Conservation (phyloP, 257 asterid species). For the Plantago major region DNA sequence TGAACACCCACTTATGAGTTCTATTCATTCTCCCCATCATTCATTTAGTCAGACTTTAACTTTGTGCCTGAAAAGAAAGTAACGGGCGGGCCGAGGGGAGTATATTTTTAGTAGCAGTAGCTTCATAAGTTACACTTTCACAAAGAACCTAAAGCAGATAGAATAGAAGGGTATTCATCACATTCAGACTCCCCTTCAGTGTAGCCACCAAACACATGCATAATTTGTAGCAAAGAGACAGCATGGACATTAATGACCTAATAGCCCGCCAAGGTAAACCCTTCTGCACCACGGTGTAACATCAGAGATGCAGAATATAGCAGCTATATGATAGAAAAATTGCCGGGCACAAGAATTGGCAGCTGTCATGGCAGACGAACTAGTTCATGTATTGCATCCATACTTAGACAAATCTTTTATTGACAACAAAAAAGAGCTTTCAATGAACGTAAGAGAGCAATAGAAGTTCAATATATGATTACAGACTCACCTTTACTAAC, state of each 20-base stretch:
- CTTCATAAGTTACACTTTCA: too few species aligned
- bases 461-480: background rate
- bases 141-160: background rate
- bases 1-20: too few species aligned
- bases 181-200: background rate
- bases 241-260: background rate
- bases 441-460: conserved; percentile 8
- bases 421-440: conserved; percentile 1
- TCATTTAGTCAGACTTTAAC: too few species aligned
- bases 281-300: conserved; percentile 8
- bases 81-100: too few species aligned
- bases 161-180: conserved; percentile 2
- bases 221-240: too few species aligned
- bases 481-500: conserved; percentile 81
- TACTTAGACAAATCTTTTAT: conserved; percentile 1
- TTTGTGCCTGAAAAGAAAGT: too few species aligned
- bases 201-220: too few species aligned
- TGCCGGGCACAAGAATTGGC: conserved; percentile 5
- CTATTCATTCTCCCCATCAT: too few species aligned
- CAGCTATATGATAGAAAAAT: background rate
- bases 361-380: conserved; percentile 10
- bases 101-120: too few species aligned
- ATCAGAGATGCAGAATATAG: background rate
- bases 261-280: conserved; percentile 9
- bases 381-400: background rate